A percentile compares a stretch with the other conserved stretches of the same genome.
These are phyloP conservation scores for Termitomyces sp. DNA, from an alignment of 768 basidiomycete species.

Conservation along the genomic window DNA sequence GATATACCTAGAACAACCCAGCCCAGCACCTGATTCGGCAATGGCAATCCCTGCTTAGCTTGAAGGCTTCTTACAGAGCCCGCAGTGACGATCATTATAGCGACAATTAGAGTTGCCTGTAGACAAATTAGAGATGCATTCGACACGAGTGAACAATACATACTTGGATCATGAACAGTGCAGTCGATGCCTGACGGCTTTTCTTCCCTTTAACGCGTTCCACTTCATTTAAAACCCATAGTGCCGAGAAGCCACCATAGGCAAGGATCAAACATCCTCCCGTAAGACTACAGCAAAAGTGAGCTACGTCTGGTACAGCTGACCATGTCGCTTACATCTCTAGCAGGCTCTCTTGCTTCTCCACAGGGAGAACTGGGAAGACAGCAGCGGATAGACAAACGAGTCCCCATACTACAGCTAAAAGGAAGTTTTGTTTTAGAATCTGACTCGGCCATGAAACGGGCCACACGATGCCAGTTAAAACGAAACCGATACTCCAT, in stretches of 20 bases:
- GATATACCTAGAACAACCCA: constrained; percentile 63
- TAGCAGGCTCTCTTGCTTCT: constrained; percentile 61
- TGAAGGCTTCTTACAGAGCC: constrained; percentile 61
- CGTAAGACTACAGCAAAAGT: constrained; percentile 30
- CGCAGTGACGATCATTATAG: constrained; percentile 52
- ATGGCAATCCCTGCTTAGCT: constrained; percentile 65
- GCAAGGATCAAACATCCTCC: constrained; percentile 49
- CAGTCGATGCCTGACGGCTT: constrained; percentile 7
- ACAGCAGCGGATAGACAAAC: constrained; percentile 55
- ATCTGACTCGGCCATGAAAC: constrained; percentile 44
- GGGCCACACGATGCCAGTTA: constrained; percentile 70
- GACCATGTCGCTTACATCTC: constrained; percentile 50
- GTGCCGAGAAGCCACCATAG: constrained; percentile 27
- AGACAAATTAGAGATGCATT: background rate
- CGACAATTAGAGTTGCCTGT: constrained; percentile 44
- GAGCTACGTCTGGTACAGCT: background rate
- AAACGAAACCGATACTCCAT: constrained; percentile 66
- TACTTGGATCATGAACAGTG: constrained; percentile 24
- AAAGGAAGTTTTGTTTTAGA: constrained; percentile 22
- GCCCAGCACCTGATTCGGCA: constrained; percentile 55
- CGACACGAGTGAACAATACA: background rate
- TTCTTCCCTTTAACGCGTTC: constrained; percentile 11
- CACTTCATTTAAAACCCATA: constrained; percentile 7
- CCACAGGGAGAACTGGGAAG: constrained; percentile 72
- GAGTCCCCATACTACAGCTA: constrained; percentile 41